A percentile compares a stretch with the other conserved stretches of the same genome.
These are phyloP conservation scores for Phycomyces nitens DNA, from an alignment of 192 early-diverging fungal genomes.

Conservation along the genomic window DNA sequence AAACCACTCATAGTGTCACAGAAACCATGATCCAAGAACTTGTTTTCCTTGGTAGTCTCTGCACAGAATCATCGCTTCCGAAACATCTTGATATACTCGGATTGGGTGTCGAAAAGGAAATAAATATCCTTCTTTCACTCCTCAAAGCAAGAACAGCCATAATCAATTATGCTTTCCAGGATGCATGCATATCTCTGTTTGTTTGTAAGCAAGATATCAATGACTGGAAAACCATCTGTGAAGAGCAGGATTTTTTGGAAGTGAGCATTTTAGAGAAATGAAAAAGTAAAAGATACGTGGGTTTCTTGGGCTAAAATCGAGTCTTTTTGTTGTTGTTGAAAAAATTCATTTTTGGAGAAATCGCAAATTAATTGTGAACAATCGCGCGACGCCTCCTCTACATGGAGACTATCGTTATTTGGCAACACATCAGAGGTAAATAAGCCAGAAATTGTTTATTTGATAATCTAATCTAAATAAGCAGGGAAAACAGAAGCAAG, in stretches of 20 bases:
- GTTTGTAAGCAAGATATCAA: slow-evolving; percentile 28
- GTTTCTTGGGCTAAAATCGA: slow-evolving; percentile 12
- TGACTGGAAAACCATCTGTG: slow-evolving; percentile 40
- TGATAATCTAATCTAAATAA: not conserved
- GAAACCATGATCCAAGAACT: slow-evolving; percentile 28
- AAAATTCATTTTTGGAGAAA: slow-evolving; percentile 17
- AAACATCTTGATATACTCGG: slow-evolving; percentile 36
- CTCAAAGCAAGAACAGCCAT: slow-evolving; percentile 35
- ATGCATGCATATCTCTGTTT: slow-evolving; percentile 40
- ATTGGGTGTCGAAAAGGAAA: slow-evolving; percentile 36
- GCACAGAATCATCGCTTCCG: slow-evolving; percentile 2
- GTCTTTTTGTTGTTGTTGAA: not conserved
- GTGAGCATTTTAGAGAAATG: slow-evolving; percentile 3
- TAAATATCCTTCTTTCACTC: slow-evolving; percentile 30
- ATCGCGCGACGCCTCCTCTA: not conserved
- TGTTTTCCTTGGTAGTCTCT: slow-evolving; percentile 11
- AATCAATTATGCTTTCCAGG: slow-evolving; percentile 44
- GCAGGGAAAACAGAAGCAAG: slow-evolving; percentile 17
- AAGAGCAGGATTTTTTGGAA: slow-evolving; percentile 48
- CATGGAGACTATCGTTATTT: slow-evolving; percentile 12
- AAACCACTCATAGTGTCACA: slow-evolving; percentile 26
- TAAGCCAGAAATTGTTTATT: not conserved
- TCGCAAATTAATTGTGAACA: not conserved
- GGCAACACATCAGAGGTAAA: slow-evolving; percentile 9
- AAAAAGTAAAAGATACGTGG: slow-evolving; percentile 12